Conservation (phyloP, 1,139 yeast species). For the Pichia sp. region DNA sequence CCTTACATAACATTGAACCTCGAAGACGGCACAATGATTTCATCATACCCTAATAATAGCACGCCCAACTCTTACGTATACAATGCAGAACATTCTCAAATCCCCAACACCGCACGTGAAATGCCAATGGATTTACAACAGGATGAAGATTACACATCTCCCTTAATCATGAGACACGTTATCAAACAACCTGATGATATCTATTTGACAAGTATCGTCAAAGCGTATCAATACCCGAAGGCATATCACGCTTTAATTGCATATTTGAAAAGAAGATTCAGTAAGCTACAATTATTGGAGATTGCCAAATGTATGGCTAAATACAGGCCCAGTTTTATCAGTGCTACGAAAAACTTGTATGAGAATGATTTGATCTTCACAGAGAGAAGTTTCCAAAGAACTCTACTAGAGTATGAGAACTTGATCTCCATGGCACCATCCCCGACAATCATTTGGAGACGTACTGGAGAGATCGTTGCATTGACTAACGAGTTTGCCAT, state of each 20-base stretch:
- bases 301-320: conserved; percentile 63
- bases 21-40: conserved; percentile 23
- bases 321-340: conserved; percentile 63
- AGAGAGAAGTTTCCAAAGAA: conserved; percentile 63
- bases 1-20: conserved; percentile 25
- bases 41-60: conserved; percentile 25
- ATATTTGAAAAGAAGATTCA: conserved; percentile 48
- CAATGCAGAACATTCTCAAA: conserved; percentile 25
- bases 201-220: conserved; percentile 42
- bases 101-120: conserved; percentile 26
- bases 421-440: conserved; percentile 51
- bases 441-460: conserved; percentile 71
- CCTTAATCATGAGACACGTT: conserved; percentile 50
- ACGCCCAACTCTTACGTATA: conserved; percentile 30
- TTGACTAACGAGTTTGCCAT: conserved; percentile 61
- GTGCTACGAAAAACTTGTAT: conserved; percentile 62
- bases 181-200: conserved; percentile 62
- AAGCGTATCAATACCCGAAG: conserved; percentile 59
- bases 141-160: conserved; percentile 40
- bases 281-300: conserved; percentile 43
- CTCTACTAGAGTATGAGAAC: conserved; percentile 57
- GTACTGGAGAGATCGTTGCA: conserved; percentile 72
- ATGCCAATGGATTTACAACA: conserved; percentile 25
- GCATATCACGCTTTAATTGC: conserved; percentile 58
- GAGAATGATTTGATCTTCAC: conserved; percentile 61